Conservation (phyloP, 1,139 yeast species). For the Suhomyces ambrosiae region DNA sequence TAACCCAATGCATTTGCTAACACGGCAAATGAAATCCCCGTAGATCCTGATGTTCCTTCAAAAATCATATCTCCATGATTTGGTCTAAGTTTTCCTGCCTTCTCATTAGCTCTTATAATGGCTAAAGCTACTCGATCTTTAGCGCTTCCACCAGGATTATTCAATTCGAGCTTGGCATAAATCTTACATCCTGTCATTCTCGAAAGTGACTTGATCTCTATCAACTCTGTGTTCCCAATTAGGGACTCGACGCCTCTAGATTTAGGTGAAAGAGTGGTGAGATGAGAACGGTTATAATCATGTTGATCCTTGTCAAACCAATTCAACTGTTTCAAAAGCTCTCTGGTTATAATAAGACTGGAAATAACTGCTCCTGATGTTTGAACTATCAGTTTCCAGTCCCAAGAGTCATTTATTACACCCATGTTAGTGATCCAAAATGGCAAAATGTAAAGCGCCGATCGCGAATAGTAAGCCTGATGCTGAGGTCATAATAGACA, state of each 20-base stretch:
- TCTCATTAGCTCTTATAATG: slow-evolving; percentile 71
- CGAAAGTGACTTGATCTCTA: slow-evolving; percentile 76
- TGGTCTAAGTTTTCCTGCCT: slow-evolving; percentile 57
- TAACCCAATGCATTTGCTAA: slow-evolving; percentile 87
- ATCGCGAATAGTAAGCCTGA: too few relatives aligned
- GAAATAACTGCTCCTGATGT: slow-evolving; percentile 15
- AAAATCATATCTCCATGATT: slow-evolving; percentile 63
- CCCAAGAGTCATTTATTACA: neutral
- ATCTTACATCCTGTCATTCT: slow-evolving; percentile 76
- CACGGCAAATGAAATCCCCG: slow-evolving; percentile 92
- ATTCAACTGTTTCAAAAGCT: slow-evolving; percentile 9
- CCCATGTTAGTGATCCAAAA: too few relatives aligned
- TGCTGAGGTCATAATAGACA: neutral
- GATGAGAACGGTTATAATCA: slow-evolving; percentile 1
- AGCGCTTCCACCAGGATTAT: slow-evolving; percentile 95
- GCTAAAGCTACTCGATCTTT: slow-evolving; percentile 93
- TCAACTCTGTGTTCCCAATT: slow-evolving; percentile 88
- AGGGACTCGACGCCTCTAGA: slow-evolving; percentile 51
- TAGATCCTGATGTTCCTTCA: slow-evolving; percentile 96
- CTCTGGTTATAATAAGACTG: slow-evolving; percentile 11
- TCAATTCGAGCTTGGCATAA: slow-evolving; percentile 82
- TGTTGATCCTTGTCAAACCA: too few relatives aligned
- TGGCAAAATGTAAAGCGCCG: too few relatives aligned
- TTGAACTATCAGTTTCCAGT: slow-evolving; percentile 12
- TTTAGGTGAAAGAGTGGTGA: slow-evolving; percentile 27